phyloP scores from a whole-genome alignment of 2,329 filamentous ascomycete genomes.

The Emergomyces africanus region DNA sequence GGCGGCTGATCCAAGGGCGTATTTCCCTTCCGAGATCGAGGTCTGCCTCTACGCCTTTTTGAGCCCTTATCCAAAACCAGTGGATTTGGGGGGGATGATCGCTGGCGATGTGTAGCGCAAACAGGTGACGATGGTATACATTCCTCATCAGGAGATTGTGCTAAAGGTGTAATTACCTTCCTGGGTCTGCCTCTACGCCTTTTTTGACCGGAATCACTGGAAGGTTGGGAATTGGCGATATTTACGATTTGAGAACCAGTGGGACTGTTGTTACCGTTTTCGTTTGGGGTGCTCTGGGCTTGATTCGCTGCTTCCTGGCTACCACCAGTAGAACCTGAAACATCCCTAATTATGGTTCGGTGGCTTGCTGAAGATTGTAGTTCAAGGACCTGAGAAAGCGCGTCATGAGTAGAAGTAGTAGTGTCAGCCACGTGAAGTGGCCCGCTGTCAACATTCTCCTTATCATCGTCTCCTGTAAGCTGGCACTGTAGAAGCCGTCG shows the following conservation, averaged over 20 bases:
- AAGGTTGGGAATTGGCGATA: conserved; percentile 7
- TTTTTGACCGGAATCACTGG: background rate
- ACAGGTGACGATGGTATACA: background rate
- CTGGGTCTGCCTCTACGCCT: background rate
- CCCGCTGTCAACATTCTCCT: conserved; percentile 31
- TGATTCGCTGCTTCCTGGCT: background rate
- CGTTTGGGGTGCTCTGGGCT: background rate
- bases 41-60: background rate
- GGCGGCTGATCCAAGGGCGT: background rate
- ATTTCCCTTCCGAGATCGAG: background rate
- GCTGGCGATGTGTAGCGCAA: background rate
- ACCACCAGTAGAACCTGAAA: background rate
- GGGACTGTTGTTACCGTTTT: background rate
- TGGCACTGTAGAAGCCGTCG: conserved; percentile 18
- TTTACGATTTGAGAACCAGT: conserved; percentile 1
- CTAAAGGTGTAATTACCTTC: background rate
- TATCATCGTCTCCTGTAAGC: conserved; percentile 31
- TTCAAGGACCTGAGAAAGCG: conserved; percentile 26
- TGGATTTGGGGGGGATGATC: background rate
- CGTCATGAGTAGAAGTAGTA: conserved; percentile 23
- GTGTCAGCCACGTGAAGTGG: conserved; percentile 18
- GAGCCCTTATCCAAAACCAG: background rate
- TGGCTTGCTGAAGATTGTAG: conserved; percentile 14
- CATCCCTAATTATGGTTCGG: background rate
- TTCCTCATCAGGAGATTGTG: background rate